Conservation (phyloP, 2,329 filamentous ascomycete species). For the Apiospora marii region DNA sequence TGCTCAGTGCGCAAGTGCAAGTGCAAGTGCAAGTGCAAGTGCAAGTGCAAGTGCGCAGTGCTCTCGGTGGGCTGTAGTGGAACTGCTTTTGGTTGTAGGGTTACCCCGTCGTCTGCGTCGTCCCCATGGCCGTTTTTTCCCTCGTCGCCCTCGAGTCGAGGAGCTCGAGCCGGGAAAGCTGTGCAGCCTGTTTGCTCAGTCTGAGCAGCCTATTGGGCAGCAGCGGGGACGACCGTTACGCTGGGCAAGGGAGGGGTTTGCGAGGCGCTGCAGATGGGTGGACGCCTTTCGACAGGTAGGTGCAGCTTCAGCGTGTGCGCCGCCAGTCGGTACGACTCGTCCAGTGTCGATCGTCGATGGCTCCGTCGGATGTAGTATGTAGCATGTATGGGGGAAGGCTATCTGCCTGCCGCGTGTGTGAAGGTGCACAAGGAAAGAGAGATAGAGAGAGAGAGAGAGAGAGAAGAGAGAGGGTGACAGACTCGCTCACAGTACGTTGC, state of each 20-base stretch:
- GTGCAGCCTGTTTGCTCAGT: conserved; percentile 11
- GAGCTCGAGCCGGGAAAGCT: conserved; percentile 16
- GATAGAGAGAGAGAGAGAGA: background rate
- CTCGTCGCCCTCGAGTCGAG: background rate
- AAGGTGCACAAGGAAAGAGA: background rate
- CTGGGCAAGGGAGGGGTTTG: conserved; percentile 21
- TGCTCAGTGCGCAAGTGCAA: too few species aligned
- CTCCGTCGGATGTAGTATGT: conserved; percentile 14
- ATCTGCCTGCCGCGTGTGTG: conserved; percentile 16
- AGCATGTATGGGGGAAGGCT: conserved; percentile 5
- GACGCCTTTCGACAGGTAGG: conserved; percentile 14
- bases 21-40: too few species aligned
- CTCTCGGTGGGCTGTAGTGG: conserved; percentile 9
- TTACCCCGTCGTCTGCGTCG: conserved; percentile 12
- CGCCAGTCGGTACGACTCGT: conserved; percentile 11
- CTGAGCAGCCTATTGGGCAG: conserved; percentile 14
- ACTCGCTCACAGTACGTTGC: background rate
- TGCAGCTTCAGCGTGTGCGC: conserved; percentile 21
- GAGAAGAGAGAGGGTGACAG: background rate
- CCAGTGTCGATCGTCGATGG: conserved; percentile 19
- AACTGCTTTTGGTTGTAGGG: conserved; percentile 1
- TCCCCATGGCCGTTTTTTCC: conserved; percentile 3
- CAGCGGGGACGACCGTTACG: conserved; percentile 20
- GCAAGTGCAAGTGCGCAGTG: background rate
- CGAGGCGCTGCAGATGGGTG: conserved; percentile 23